Base-by-base conservation (phyloP, 108 stramenopile genomes). In the Discostella pseudostelligera region DNA sequence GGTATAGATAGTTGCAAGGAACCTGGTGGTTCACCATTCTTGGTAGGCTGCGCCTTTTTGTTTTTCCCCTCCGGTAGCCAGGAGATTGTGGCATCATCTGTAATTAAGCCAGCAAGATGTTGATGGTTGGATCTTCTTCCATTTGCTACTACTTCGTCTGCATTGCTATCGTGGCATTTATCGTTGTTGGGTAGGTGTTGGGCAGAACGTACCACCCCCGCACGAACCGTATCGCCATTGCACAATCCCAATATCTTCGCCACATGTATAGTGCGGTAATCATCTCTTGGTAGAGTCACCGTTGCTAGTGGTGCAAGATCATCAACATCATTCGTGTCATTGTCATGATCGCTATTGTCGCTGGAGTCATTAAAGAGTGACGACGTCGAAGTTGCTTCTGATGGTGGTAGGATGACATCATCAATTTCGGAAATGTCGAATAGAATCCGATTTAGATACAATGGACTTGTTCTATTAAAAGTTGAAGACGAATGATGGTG, bases 21-120 rank as follows among this genome's bases (percentile, higher is more conserved):
- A 7, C 90, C 90, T 26, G 90, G 90, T 24, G 90, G 90, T 56
- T 87, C 79, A 21, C 90, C 90, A 56, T 83, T 84, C 53, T 55
- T 67, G 22, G 85, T 65, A 9, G 87, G 82, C 56, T 88, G 68
- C 7, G 86, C 72, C 48, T 89, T 92, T 59, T 92, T 92, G 21
- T 87, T 80, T 43, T 84, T 87, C 8, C 87, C 87, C 74, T 88
- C 83, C 0, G 91, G 91, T 8, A 88, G 74, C 92, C 92, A 93
- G 72, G 81, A 65, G 9, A 93, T 63, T 13, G 62, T 74, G 1
- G 92, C 92, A 40, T 82, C 49, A 64, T 93, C 92, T 2, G 92
- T 93, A 48, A 76, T 48, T 17, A 75, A 56, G 0, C 88, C 88
- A 65, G 56, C 47, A 39, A 72, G 45, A 10, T 81, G 44, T 17